phyloP scores from a whole-genome alignment of 768 basidiomycete species.

The Lanmaoa pseudosensibilis region DNA sequence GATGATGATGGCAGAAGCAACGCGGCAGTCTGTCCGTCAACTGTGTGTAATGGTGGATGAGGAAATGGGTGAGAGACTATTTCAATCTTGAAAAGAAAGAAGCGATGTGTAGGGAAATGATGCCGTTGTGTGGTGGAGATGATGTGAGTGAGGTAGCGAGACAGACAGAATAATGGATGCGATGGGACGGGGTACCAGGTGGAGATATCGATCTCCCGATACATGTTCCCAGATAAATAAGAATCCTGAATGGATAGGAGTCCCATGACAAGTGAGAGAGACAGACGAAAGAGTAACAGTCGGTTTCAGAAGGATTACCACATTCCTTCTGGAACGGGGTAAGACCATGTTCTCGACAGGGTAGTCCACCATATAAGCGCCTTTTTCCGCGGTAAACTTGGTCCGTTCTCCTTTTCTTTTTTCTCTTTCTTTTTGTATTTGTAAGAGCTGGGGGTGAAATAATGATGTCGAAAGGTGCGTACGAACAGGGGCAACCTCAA shows the following conservation, averaged over 20 bases:
- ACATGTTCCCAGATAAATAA: slow-evolving; percentile 36
- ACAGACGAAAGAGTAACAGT: slow-evolving; percentile 16
- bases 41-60: slow-evolving; percentile 16
- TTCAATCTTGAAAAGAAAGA: slow-evolving; percentile 20
- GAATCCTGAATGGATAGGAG: slow-evolving; percentile 31
- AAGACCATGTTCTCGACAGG: slow-evolving; percentile 22
- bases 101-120: slow-evolving; percentile 27
- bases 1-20: slow-evolving; percentile 15
- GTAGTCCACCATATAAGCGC: slow-evolving; percentile 18
- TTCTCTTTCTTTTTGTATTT: neutral
- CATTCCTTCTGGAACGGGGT: slow-evolving; percentile 21
- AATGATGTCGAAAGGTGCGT: slow-evolving; percentile 6
- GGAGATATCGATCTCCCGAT: slow-evolving; percentile 28
- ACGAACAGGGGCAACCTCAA: slow-evolving; percentile 30
- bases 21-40: slow-evolving; percentile 23
- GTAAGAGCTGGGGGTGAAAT: slow-evolving; percentile 10
- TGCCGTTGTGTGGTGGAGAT: slow-evolving; percentile 28
- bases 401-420: neutral
- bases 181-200: slow-evolving; percentile 24
- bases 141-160: slow-evolving; percentile 27
- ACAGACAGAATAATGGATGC: slow-evolving; percentile 24
- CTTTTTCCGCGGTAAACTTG: slow-evolving; percentile 9
- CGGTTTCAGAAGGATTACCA: slow-evolving; percentile 20
- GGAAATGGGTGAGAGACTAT: slow-evolving; percentile 9
- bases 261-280: slow-evolving; percentile 29